These are phyloP conservation scores for Eremothecium coryli DNA, from an alignment of 1,139 yeast genomes.

Conservation along the genomic window DNA sequence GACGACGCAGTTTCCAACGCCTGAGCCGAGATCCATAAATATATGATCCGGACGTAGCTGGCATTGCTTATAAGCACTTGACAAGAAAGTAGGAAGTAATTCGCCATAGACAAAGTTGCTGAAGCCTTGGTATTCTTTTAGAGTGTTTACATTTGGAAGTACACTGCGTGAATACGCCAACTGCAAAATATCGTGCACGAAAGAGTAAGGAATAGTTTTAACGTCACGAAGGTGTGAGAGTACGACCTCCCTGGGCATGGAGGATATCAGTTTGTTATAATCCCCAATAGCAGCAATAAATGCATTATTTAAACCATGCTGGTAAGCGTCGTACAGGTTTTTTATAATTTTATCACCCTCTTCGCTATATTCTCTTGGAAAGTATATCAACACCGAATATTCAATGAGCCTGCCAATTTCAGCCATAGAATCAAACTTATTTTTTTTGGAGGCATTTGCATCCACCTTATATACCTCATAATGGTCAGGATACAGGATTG, in stretches of 20 bases:
- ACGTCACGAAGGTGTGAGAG: slow-evolving; percentile 33
- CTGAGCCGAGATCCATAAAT: slow-evolving; percentile 84
- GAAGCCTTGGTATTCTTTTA: slow-evolving; percentile 72
- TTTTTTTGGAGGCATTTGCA: slow-evolving; percentile 11
- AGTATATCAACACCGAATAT: slow-evolving; percentile 35
- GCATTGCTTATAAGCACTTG: slow-evolving; percentile 60
- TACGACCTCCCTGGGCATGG: slow-evolving; percentile 31
- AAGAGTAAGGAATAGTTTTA: slow-evolving; percentile 42
- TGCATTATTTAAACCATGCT: slow-evolving; percentile 30
- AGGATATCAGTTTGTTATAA: slow-evolving; percentile 35
- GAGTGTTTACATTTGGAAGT: slow-evolving; percentile 58
- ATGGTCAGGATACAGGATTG: slow-evolving; percentile 24
- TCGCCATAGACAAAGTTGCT: slow-evolving; percentile 92
- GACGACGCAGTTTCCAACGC: slow-evolving; percentile 85
- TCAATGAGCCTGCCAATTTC: slow-evolving; percentile 63
- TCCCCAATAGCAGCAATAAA: slow-evolving; percentile 33
- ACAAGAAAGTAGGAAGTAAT: slow-evolving; percentile 65
- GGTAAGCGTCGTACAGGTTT: slow-evolving; percentile 36
- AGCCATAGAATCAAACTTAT: slow-evolving; percentile 49
- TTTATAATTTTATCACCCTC: slow-evolving; percentile 41
- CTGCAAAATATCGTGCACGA: slow-evolving; percentile 60
- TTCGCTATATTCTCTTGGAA: slow-evolving; percentile 36
- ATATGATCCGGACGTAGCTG: slow-evolving; percentile 43
- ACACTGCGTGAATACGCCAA: slow-evolving; percentile 71
- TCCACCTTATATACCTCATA: slow-evolving; percentile 28